phyloP scores from a whole-genome alignment of 352 stramenopile species.

The Pythium pyrilobum region DNA sequence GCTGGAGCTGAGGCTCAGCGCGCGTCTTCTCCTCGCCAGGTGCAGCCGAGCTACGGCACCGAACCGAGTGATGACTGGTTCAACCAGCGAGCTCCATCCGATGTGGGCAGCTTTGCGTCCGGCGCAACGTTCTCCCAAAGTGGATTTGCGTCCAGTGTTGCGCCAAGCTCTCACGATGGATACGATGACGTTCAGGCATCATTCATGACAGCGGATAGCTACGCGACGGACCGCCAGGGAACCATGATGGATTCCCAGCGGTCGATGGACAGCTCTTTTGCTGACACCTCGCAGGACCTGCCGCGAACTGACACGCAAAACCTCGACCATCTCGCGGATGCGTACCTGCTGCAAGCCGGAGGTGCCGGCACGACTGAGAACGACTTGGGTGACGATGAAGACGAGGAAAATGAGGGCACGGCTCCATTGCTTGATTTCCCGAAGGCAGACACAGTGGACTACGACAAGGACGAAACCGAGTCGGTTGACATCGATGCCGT shows the following conservation, averaged over 20 bases:
- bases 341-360: constrained; percentile 27
- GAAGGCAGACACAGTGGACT: constrained; percentile 4
- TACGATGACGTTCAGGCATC: constrained; percentile 18
- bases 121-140: not conserved
- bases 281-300: not conserved
- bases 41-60: constrained; percentile 7
- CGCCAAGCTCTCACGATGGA: constrained; percentile 5
- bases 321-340: constrained; percentile 18
- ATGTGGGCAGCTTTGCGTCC: constrained; percentile 12
- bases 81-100: constrained; percentile 10
- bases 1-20: not conserved
- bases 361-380: constrained; percentile 14
- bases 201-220: constrained; percentile 21
- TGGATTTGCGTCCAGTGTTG: constrained; percentile 2
- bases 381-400: constrained; percentile 21
- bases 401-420: constrained; percentile 18
- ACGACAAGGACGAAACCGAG: constrained; percentile 17
- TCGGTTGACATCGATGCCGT: constrained; percentile 20
- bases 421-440: constrained; percentile 14
- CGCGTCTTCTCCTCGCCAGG: not conserved
- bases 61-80: constrained; percentile 18
- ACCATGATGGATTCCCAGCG: constrained; percentile 10
- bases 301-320: constrained; percentile 6
- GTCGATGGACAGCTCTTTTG: not conserved
- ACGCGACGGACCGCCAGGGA: constrained; percentile 4